Evolutionary conservation across 2,329 filamentous ascomycete species (phyloP).

Genomic region (Cladosporium phlei): DNA sequence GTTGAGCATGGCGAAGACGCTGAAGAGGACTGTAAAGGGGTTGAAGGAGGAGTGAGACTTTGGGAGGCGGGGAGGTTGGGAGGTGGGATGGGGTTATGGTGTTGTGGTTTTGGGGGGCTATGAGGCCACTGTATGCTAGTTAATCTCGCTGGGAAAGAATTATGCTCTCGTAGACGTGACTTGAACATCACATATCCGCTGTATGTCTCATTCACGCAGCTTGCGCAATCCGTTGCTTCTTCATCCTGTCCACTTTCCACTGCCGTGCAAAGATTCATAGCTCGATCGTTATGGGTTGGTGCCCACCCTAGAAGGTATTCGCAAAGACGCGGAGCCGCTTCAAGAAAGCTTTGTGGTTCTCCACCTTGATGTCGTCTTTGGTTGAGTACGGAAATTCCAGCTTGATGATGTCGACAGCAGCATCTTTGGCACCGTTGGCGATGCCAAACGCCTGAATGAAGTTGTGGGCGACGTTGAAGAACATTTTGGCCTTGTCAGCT

Average conservation of each 20-base stretch:
- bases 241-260: no score
- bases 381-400: slow-evolving; percentile 8
- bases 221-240: neutral
- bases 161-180: no score
- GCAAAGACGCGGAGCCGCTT: neutral
- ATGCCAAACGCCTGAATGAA: slow-evolving; percentile 25
- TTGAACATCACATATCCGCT: no score
- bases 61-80: no score
- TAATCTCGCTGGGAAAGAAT: no score
- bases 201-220: no score
- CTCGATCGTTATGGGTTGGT: no score
- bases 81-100: neutral
- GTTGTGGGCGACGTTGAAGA: slow-evolving; percentile 24
- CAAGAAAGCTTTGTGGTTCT: neutral
- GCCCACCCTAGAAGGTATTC: no score
- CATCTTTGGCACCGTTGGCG: slow-evolving; percentile 23
- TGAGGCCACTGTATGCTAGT: no score
- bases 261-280: no score
- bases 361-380: neutral
- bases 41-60: neutral
- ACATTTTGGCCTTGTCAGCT: neutral
- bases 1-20: neutral
- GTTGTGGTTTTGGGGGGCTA: no score
- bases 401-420: slow-evolving; percentile 24
- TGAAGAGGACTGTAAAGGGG: neutral